A percentile compares a stretch with the other conserved stretches of the same genome.
phyloP scores from a whole-genome alignment of 202 grass and related monocot species.

The Schoenoplectus triqueter region DNA sequence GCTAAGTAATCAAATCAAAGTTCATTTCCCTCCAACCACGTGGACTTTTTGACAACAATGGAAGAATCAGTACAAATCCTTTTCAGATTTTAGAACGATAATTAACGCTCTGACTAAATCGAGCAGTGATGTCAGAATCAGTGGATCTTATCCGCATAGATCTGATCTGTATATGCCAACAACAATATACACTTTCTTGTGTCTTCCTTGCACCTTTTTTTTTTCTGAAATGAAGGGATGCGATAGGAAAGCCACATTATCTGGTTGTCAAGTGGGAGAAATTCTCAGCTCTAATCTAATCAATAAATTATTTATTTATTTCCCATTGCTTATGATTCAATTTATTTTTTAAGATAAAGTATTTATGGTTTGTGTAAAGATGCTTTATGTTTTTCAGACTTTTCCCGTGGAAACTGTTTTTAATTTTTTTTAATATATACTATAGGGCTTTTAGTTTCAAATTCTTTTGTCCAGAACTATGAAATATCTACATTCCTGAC shows the following conservation, averaged over 20 bases:
- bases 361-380: not conserved
- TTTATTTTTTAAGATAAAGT: not conserved
- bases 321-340: not conserved
- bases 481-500: not conserved
- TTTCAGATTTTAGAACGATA: conserved; percentile 24
- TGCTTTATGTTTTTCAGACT: not conserved
- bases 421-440: not conserved
- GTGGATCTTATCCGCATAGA: conserved; percentile 40
- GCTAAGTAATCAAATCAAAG: conserved; percentile 24
- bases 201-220: not conserved
- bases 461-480: not conserved
- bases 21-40: conserved; percentile 4
- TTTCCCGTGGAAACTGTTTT: not conserved
- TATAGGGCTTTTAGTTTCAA: not conserved
- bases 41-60: not conserved
- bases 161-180: conserved; percentile 40
- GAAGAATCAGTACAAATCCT: conserved; percentile 21
- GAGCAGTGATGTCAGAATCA: conserved; percentile 30
- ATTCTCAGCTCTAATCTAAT: conserved; percentile 24
- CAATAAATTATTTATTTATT: not conserved
- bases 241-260: conserved; percentile 23
- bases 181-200: conserved; percentile 24
- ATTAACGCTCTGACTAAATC: conserved; percentile 1
- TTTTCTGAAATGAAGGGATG: conserved; percentile 5
- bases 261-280: not conserved